A percentile compares a stretch with the other conserved stretches of the same genome.
Conservation (phyloP, 345 rosid species). For the Euphorbia tirucalli region DNA sequence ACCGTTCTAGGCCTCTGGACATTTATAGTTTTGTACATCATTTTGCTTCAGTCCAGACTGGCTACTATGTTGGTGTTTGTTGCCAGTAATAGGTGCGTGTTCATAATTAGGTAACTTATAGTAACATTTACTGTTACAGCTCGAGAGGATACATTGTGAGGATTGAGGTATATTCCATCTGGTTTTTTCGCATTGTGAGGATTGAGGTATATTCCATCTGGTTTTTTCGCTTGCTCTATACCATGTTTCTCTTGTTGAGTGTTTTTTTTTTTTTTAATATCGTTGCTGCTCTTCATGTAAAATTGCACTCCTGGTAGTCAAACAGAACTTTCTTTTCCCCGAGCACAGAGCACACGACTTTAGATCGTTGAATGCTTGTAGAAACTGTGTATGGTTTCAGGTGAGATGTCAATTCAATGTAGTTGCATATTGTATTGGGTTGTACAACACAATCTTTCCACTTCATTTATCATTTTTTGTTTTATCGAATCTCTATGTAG, state of each 20-base stretch:
- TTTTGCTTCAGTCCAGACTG: neutral
- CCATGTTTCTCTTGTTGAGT: neutral
- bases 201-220: neutral
- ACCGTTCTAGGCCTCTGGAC: neutral
- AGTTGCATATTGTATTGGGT: too few relatives aligned
- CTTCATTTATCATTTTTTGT: too few relatives aligned
- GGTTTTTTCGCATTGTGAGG: neutral
- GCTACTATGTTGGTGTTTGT: neutral
- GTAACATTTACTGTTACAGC: neutral
- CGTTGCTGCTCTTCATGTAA: neutral
- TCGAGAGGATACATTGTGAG: neutral
- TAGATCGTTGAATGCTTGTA: neutral
- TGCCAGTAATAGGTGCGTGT: slow-evolving; percentile 2
- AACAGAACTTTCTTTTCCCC: neutral
- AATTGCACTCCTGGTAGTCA: neutral
- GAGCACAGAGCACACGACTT: neutral
- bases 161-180: neutral
- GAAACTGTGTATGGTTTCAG: neutral
- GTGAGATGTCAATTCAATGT: neutral
- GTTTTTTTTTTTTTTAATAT: neutral
- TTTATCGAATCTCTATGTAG: too few relatives aligned
- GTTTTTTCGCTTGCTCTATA: neutral
- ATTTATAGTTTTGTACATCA: neutral
- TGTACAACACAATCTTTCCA: too few relatives aligned
- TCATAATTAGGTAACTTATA: slow-evolving; percentile 4